Conservation (phyloP, 1,284 basidiomycete species). For the Somion occarium region DNA sequence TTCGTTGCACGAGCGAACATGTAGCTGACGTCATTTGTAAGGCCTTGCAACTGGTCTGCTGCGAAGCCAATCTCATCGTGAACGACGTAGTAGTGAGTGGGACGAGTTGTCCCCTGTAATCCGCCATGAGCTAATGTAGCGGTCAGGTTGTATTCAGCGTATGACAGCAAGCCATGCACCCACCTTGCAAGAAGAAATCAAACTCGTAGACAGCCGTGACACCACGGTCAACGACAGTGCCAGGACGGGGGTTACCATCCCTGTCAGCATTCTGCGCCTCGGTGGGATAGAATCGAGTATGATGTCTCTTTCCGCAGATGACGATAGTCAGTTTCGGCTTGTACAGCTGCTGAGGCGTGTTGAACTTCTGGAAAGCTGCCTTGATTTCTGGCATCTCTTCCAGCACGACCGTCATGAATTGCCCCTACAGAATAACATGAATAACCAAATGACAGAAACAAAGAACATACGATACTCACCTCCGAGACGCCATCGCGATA, state of each 20-base stretch:
- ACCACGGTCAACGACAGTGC: slow-evolving; percentile 68
- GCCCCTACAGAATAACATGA: slow-evolving; percentile 43
- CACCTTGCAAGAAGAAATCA: slow-evolving; percentile 67
- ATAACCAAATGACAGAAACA: neutral
- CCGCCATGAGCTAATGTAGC: slow-evolving; percentile 24
- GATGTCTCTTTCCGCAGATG: slow-evolving; percentile 79
- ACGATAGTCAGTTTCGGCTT: slow-evolving; percentile 69
- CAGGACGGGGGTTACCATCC: slow-evolving; percentile 67
- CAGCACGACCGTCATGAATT: slow-evolving; percentile 61
- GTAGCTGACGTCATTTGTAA: slow-evolving; percentile 61
- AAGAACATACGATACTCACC: slow-evolving; percentile 31
- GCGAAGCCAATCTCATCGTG: slow-evolving; percentile 68
- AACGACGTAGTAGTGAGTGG: slow-evolving; percentile 76
- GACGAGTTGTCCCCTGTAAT: slow-evolving; percentile 50
- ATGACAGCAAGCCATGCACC: neutral
- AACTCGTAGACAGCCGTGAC: slow-evolving; percentile 70
- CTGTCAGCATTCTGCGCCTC: slow-evolving; percentile 44
- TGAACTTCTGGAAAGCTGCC: slow-evolving; percentile 52
- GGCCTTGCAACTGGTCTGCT: slow-evolving; percentile 59
- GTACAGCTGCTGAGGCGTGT: slow-evolving; percentile 43
- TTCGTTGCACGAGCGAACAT: slow-evolving; percentile 78
- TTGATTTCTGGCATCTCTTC: slow-evolving; percentile 66
- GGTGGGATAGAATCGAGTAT: slow-evolving; percentile 79
- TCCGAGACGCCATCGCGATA: slow-evolving; percentile 80
- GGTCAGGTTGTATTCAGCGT: slow-evolving; percentile 13